Percentiles rank a stretch among this genome's conserved stretches.
Conservation (phyloP, 306 rosid species). For the Citrullus mucosospermus region DNA sequence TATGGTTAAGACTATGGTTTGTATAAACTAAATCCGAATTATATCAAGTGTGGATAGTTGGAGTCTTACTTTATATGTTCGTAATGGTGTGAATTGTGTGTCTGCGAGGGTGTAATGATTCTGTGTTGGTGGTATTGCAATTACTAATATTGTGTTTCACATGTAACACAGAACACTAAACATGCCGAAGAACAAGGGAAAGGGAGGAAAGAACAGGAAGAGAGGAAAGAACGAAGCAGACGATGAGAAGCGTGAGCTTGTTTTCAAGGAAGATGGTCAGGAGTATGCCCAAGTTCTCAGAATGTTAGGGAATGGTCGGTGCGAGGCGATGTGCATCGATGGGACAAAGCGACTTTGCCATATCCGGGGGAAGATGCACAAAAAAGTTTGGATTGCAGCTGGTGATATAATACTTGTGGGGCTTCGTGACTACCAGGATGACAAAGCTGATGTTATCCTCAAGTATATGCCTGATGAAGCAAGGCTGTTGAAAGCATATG, state of each 20-base stretch:
- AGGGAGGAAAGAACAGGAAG: slow-evolving; percentile 61
- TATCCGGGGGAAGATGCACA: slow-evolving; percentile 55
- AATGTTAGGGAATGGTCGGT: slow-evolving; percentile 46
- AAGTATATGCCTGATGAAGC: slow-evolving; percentile 61
- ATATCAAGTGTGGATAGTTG: not conserved
- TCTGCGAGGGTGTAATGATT: not conserved
- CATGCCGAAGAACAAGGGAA: slow-evolving; percentile 62
- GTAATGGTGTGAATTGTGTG: not conserved
- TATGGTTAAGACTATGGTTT: not conserved
- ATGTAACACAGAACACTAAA: not conserved
- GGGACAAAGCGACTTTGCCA: slow-evolving; percentile 47
- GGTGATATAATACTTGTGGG: slow-evolving; percentile 55
- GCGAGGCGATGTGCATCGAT: slow-evolving; percentile 49
- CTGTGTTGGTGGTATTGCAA: not conserved
- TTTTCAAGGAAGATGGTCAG: slow-evolving; percentile 56
- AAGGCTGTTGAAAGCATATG: slow-evolving; percentile 51
- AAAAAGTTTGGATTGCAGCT: slow-evolving; percentile 58
- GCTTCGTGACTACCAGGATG: slow-evolving; percentile 46
- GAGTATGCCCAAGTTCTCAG: slow-evolving; percentile 47
- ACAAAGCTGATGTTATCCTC: slow-evolving; percentile 55
- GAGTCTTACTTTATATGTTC: not conserved
- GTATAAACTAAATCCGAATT: not conserved
- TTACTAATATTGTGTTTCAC: not conserved
- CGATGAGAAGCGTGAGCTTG: slow-evolving; percentile 46
- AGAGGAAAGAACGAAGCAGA: slow-evolving; percentile 56